Percentiles rank a stretch among this genome's conserved stretches.
Conservation (phyloP, 257 asterid genomes). For the Solanum etuberosum region DNA sequence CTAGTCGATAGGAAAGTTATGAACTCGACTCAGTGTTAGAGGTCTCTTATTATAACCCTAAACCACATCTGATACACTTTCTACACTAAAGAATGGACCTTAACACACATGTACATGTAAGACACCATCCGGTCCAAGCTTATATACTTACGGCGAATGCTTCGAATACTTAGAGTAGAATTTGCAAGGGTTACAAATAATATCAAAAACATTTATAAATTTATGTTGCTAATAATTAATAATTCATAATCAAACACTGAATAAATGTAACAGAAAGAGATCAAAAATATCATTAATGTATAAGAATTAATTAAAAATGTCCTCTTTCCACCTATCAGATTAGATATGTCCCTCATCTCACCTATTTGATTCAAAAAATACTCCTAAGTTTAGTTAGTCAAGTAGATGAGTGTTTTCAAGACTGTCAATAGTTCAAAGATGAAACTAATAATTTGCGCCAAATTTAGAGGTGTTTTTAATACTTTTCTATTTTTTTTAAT, state of each 20-base stretch:
- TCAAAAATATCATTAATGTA: not conserved
- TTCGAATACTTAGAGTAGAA: not conserved
- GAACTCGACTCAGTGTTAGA: not conserved
- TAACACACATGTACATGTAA: not conserved
- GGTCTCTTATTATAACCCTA: not conserved
- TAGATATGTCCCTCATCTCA: not conserved
- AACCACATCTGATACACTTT: not conserved
- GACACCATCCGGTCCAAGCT: not conserved
- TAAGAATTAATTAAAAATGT: no score
- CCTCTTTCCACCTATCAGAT: not conserved
- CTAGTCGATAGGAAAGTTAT: not conserved
- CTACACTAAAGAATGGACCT: not conserved
- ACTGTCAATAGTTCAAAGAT: no score
- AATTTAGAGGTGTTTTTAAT: no score
- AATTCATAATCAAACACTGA: not conserved
- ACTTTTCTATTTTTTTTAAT: no score
- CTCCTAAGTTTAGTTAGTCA: no score
- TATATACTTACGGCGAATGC: not conserved
- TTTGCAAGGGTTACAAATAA: not conserved
- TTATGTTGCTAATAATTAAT: no score
- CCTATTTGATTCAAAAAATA: not conserved
- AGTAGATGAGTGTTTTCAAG: no score
- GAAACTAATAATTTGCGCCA: no score
- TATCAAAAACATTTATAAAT: no score
- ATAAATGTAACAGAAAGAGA: not conserved